Evolutionary conservation across 2,329 filamentous ascomycete species (phyloP).

Genomic region (Lachnellula occidentalis): DNA sequence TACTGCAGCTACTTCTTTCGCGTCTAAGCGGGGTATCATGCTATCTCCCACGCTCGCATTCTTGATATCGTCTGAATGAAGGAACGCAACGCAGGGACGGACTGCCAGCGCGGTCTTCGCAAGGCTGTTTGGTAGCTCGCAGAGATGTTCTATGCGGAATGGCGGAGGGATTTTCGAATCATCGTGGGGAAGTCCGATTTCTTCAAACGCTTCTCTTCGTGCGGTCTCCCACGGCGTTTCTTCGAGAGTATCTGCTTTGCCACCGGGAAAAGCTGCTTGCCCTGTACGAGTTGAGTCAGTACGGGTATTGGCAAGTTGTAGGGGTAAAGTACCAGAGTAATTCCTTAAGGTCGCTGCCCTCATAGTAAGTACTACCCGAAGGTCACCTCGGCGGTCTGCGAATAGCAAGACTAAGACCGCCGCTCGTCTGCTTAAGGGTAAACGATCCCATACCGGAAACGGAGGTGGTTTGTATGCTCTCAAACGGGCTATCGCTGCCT

Average conservation of each 20-base stretch:
- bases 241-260: conserved; percentile 55
- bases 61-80: conserved; percentile 52
- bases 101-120: conserved; percentile 70
- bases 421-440: conserved; percentile 64
- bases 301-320: not conserved
- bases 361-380: conserved; percentile 68
- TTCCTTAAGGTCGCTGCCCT: conserved; percentile 57
- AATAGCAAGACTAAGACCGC: conserved; percentile 86
- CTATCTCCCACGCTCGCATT: conserved; percentile 56
- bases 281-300: conserved; percentile 15
- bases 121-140: conserved; percentile 71
- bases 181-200: conserved; percentile 79
- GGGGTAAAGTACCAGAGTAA: conserved; percentile 56
- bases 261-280: conserved; percentile 81
- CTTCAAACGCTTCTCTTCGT: conserved; percentile 83
- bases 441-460: conserved; percentile 56
- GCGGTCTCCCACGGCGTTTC: conserved; percentile 74
- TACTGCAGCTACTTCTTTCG: conserved; percentile 86
- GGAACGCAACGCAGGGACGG: conserved; percentile 70
- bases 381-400: conserved; percentile 73
- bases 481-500: conserved; percentile 47
- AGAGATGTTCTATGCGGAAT: conserved; percentile 83
- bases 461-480: conserved; percentile 55
- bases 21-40: conserved; percentile 76
- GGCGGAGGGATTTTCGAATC: conserved; percentile 64